These are phyloP conservation scores for Boletus reticulatus DNA, from an alignment of 768 basidiomycete genomes.

Conservation along the genomic window DNA sequence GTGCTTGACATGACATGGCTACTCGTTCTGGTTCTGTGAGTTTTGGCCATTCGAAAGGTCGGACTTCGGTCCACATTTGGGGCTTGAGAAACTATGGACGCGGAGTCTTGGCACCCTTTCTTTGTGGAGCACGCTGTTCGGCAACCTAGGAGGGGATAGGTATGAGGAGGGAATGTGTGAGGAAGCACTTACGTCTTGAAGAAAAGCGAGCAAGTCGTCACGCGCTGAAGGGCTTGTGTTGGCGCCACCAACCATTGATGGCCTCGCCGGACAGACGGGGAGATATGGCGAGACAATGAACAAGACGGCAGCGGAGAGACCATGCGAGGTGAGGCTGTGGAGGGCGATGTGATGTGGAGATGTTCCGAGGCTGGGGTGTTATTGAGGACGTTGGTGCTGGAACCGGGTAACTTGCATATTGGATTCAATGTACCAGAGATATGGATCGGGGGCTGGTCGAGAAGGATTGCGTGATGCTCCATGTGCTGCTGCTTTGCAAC, in stretches of 20 bases:
- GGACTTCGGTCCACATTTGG: slow-evolving; percentile 63
- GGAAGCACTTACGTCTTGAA: slow-evolving; percentile 45
- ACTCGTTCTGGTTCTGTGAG: slow-evolving; percentile 48
- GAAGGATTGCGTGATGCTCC: slow-evolving; percentile 47
- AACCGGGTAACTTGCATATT: slow-evolving; percentile 39
- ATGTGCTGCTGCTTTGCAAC: slow-evolving; percentile 47
- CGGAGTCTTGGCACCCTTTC: slow-evolving; percentile 37
- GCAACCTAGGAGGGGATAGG: slow-evolving; percentile 42
- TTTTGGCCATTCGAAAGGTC: slow-evolving; percentile 60
- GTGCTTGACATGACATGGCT: slow-evolving; percentile 51
- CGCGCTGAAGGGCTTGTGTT: slow-evolving; percentile 34
- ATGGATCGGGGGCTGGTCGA: slow-evolving; percentile 36
- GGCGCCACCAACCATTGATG: slow-evolving; percentile 44
- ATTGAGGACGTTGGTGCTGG: slow-evolving; percentile 23
- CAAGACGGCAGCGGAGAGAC: slow-evolving; percentile 39
- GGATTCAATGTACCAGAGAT: slow-evolving; percentile 35
- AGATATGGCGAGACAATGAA: slow-evolving; percentile 51
- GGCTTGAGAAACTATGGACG: slow-evolving; percentile 54
- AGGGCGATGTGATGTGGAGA: slow-evolving; percentile 30
- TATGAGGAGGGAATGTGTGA: background rate
- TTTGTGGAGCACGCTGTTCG: slow-evolving; percentile 37
- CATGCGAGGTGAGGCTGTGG: slow-evolving; percentile 29
- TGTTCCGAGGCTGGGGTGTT: slow-evolving; percentile 29
- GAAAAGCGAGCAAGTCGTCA: slow-evolving; percentile 44
- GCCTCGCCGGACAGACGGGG: slow-evolving; percentile 41